phyloP scores from a whole-genome alignment of 768 basidiomycete genomes.

The Russula abietina region DNA sequence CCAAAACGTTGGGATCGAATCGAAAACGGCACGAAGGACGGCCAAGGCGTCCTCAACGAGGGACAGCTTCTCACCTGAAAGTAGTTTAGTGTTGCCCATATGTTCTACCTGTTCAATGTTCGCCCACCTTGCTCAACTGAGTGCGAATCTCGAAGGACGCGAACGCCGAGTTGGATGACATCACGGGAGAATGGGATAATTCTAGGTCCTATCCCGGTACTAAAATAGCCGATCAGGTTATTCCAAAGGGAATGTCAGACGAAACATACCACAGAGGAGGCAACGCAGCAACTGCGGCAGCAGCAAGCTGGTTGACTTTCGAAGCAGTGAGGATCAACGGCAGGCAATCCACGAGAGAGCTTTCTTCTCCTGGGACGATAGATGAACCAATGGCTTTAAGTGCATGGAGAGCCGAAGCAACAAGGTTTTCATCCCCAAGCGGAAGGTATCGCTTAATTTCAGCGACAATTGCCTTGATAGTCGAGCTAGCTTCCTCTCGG shows the following conservation, averaged over 20 bases:
- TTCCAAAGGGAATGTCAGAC: slow-evolving; percentile 14
- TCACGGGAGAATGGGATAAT: slow-evolving; percentile 80
- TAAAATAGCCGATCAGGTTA: slow-evolving; percentile 30
- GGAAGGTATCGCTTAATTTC: slow-evolving; percentile 46
- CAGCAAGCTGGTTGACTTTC: slow-evolving; percentile 35
- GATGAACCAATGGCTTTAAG: slow-evolving; percentile 55
- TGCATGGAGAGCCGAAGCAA: slow-evolving; percentile 49
- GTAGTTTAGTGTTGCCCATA: slow-evolving; percentile 16
- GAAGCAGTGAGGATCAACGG: slow-evolving; percentile 51
- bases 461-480: slow-evolving; percentile 48
- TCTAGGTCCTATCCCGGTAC: slow-evolving; percentile 75
- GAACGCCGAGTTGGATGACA: slow-evolving; percentile 54
- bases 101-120: not conserved
- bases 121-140: slow-evolving; percentile 25
- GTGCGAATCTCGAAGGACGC: slow-evolving; percentile 40
- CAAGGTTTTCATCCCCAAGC: slow-evolving; percentile 36
- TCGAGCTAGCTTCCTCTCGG: slow-evolving; percentile 46
- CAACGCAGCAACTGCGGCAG: slow-evolving; percentile 48
- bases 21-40: slow-evolving; percentile 63
- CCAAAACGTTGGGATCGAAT: slow-evolving; percentile 80
- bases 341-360: slow-evolving; percentile 49
- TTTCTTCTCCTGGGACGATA: slow-evolving; percentile 60
- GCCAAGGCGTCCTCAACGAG: slow-evolving; percentile 36
- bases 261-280: slow-evolving; percentile 54
- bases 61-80: slow-evolving; percentile 28